A percentile compares a stretch with the other conserved stretches of the same genome.
These are phyloP conservation scores for Pseudogymnoascus sp. DNA, from an alignment of 2,329 filamentous ascomycete genomes.

Conservation along the genomic window DNA sequence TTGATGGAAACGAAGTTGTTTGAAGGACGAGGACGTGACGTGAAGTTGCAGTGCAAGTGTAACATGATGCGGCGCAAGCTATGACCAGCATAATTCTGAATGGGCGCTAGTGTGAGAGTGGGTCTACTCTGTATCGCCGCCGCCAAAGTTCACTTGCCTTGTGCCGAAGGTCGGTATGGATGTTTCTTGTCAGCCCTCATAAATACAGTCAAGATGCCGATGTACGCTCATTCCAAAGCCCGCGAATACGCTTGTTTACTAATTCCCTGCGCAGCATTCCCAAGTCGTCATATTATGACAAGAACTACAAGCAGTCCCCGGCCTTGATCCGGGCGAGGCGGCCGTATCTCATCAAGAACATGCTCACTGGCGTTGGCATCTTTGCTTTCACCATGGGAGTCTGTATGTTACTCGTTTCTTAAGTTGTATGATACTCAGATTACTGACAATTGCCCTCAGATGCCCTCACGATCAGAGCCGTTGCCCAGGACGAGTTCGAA, in stretches of 20 bases:
- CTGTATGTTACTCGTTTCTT: slow-evolving; percentile 52
- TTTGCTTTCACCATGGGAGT: slow-evolving; percentile 70
- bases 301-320: slow-evolving; percentile 72
- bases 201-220: slow-evolving; percentile 11
- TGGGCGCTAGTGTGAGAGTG: neutral
- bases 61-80: slow-evolving; percentile 1
- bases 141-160: neutral
- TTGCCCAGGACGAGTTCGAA: slow-evolving; percentile 94
- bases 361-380: slow-evolving; percentile 68
- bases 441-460: slow-evolving; percentile 38
- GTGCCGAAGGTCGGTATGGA: neutral
- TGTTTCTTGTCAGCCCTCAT: neutral
- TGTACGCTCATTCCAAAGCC: slow-evolving; percentile 6
- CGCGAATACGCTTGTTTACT: slow-evolving; percentile 9
- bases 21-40: slow-evolving; percentile 3
- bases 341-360: slow-evolving; percentile 87
- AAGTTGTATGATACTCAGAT: neutral
- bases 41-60: neutral
- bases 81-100: slow-evolving; percentile 9
- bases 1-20: slow-evolving; percentile 6
- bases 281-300: slow-evolving; percentile 83
- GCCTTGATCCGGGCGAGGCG: slow-evolving; percentile 85
- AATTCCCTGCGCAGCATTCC: slow-evolving; percentile 41
- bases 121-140: neutral
- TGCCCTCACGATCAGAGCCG: slow-evolving; percentile 66